Percentiles rank a stretch among this genome's conserved stretches.
Evolutionary conservation across 306 rosid species (phyloP).

Genomic region (Lotus japonicus): DNA sequence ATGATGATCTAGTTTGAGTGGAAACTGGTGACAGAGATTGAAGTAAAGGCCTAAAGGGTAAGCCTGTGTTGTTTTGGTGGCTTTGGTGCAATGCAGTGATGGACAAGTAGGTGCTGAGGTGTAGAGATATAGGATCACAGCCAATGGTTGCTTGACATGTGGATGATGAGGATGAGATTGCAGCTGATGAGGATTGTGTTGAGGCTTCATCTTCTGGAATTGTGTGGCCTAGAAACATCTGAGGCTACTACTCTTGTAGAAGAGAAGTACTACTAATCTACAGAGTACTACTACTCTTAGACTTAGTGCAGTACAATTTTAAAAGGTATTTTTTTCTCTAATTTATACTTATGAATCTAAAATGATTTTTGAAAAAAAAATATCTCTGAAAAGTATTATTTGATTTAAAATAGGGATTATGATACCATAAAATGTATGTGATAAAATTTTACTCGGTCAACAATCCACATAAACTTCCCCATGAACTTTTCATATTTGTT

Average conservation of each 20-base stretch:
- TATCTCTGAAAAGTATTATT: too few species aligned
- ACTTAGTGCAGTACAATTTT: not conserved
- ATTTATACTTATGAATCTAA: too few species aligned
- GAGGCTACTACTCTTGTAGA: not conserved
- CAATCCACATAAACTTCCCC: too few species aligned
- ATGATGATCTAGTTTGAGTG: slow-evolving; percentile 11
- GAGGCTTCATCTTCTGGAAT: not conserved
- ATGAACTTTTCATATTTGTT: too few species aligned
- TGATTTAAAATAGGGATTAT: too few species aligned
- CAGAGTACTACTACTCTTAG: not conserved
- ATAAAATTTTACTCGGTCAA: too few species aligned
- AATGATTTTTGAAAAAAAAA: too few species aligned
- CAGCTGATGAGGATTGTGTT: slow-evolving; percentile 25
- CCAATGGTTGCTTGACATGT: slow-evolving; percentile 27
- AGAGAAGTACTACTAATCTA: not conserved
- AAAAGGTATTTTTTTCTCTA: too few species aligned
- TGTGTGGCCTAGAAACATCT: slow-evolving; percentile 28
- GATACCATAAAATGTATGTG: too few species aligned
- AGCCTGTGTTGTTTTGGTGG: slow-evolving; percentile 7
- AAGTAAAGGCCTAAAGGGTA: not conserved
- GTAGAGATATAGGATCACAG: not conserved
- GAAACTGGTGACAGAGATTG: slow-evolving; percentile 5
- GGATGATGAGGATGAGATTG: slow-evolving; percentile 26
- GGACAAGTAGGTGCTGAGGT: slow-evolving; percentile 27
- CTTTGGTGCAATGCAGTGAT: slow-evolving; percentile 10